Percentiles rank a stretch among this genome's conserved stretches.
Conservation (phyloP, 225 moss, liverwort and hornwort genomes). For the Straminergon stramineum region DNA sequence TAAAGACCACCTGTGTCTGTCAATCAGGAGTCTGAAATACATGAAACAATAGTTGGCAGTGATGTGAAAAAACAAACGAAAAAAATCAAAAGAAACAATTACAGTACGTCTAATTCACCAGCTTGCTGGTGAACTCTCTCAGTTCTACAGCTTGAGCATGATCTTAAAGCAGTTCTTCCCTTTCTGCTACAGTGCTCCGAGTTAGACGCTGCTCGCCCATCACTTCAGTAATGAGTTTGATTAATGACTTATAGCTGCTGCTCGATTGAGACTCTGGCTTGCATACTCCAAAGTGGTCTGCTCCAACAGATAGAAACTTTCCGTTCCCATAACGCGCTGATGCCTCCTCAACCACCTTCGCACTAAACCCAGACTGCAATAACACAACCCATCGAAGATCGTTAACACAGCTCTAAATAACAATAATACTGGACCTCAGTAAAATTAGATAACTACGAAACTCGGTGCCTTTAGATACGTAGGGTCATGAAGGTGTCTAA, state of each 20-base stretch:
- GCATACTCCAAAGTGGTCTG: neutral
- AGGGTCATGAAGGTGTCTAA: neutral
- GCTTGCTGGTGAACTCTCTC: neutral
- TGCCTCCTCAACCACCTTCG: neutral
- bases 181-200: neutral
- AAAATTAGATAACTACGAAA: neutral
- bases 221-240: neutral
- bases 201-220: neutral
- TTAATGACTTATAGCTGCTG: neutral
- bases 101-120: neutral
- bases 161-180: neutral
- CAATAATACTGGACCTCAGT: too few species aligned
- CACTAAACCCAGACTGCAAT: neutral
- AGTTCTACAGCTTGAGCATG: neutral
- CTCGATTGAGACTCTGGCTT: neutral
- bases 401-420: neutral
- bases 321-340: neutral
- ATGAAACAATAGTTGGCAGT: neutral
- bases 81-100: too few species aligned
- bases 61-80: neutral
- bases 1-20: too few species aligned
- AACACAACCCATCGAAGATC: neutral
- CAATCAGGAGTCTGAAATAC: neutral
- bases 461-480: too few species aligned
- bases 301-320: neutral